Conservation (phyloP, 2,329 filamentous ascomycete species). For the Byssochlamys sp. region DNA sequence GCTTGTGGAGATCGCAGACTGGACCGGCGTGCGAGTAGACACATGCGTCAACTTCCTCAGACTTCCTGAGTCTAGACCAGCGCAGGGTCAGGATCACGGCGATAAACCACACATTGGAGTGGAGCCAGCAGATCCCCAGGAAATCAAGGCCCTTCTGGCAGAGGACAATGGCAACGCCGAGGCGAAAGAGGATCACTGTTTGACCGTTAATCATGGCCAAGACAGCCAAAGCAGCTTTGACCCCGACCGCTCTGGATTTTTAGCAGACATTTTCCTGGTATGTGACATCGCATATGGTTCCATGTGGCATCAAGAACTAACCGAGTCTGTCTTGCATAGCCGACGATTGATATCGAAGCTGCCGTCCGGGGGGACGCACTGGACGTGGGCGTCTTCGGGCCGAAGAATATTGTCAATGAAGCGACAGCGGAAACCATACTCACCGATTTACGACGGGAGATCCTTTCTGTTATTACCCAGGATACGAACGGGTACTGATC, state of each 20-base stretch:
- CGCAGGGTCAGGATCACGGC: not conserved
- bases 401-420: constrained; percentile 18
- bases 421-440: constrained; percentile 8
- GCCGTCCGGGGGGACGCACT: constrained; percentile 40
- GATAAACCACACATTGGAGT: not conserved
- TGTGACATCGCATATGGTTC: not conserved
- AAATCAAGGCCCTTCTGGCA: not conserved
- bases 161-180: not conserved
- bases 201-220: not conserved
- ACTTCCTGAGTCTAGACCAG: constrained; percentile 33
- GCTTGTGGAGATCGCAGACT: constrained; percentile 61
- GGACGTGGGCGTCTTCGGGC: constrained; percentile 46
- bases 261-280: constrained; percentile 11
- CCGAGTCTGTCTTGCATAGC: constrained; percentile 22
- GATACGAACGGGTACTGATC: not conserved
- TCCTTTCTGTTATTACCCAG: constrained; percentile 1
- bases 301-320: constrained; percentile 10
- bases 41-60: constrained; percentile 75
- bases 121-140: not conserved
- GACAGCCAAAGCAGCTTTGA: not conserved
- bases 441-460: constrained; percentile 9
- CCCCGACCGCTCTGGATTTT: not conserved
- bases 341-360: constrained; percentile 48
- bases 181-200: not conserved
- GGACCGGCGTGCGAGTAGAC: constrained; percentile 63